Percentiles rank a stretch among this genome's conserved stretches.
Evolutionary conservation across 2,329 filamentous ascomycete genomes (phyloP).

Genomic region (Trichoderma simmonsii): DNA sequence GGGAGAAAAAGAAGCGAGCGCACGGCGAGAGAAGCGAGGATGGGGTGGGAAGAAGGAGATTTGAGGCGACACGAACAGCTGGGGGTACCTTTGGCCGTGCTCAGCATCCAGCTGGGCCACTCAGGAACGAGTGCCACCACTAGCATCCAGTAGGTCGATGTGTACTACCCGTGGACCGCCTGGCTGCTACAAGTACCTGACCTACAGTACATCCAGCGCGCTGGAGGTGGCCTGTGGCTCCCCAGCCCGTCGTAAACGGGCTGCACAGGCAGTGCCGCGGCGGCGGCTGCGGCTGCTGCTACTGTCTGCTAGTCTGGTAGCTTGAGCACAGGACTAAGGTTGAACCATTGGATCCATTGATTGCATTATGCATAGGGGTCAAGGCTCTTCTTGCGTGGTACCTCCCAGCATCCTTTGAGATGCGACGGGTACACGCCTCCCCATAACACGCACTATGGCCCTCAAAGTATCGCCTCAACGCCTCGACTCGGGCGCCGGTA

Average conservation of each 20-base stretch:
- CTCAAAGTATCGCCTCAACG: not conserved
- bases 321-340: not conserved
- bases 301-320: not conserved
- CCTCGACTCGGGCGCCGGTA: not conserved
- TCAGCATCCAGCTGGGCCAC: not conserved
- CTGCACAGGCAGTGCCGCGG: not conserved
- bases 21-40: constrained; percentile 15
- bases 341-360: not conserved
- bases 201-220: not conserved
- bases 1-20: constrained; percentile 4
- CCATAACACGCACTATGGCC: not conserved
- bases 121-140: constrained; percentile 1
- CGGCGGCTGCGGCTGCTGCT: constrained; percentile 2
- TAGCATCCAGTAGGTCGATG: not conserved
- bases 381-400: not conserved
- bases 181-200: not conserved
- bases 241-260: not conserved
- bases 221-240: not conserved
- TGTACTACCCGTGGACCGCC: not conserved
- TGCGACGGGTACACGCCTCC: not conserved
- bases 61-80: constrained; percentile 17
- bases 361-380: constrained; percentile 11
- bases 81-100: not conserved
- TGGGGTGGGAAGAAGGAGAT: constrained; percentile 16
- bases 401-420: not conserved